Evolutionary conservation across 345 rosid species (phyloP), one percentile per base, ranked within the genome.

Genomic region (Bruguiera sexangula): DNA sequence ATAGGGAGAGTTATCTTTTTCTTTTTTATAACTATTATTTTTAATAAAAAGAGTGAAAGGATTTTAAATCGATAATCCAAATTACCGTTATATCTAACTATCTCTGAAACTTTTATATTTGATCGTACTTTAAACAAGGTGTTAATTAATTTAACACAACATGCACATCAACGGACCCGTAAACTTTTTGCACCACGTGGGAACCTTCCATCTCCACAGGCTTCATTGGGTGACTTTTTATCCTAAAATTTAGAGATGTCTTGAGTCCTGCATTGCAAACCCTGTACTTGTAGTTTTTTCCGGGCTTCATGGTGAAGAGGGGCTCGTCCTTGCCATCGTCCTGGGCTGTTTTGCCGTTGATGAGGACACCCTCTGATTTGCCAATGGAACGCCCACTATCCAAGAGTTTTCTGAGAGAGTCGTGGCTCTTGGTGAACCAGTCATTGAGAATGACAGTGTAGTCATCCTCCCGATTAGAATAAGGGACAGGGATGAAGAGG

Each of bases 141-240:
- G 22, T 22, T 22, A 22, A 22, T 22, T 22, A 22, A 22, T 22
- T 22, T 22, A 22, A 22, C 22, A 22, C 77, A 3, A 73, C 68
- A 22, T 73, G 77, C 8, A 73, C 72, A 31, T 73, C 77, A 22
- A 73, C 68, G 16, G 77, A 54, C 16, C 67, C 77, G 21, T 67
- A 73, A 3, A 30, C 1, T 31, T 73, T 73, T 50, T 73, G 77
- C 15, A 67, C 43, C 30, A 62, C 63, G 10, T 67, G 77, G 15
- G 77, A 73, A 3, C 76, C 76, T 20, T 72, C 76, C 60, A 72
- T 72, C 36, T 72, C 76, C 37, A 72, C 70, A 34, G 67, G 76
- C 68, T 67, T 73, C 72, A 73, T 34, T 0, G 58, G 9, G 43
- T 73, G 77, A 19, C 68, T 72, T 51, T 73, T 72, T 46, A 67